Evolutionary conservation across 73 alveolate species (phyloP), one percentile per base, ranked within the genome.

Genomic region (Stentor coeruleus): DNA sequence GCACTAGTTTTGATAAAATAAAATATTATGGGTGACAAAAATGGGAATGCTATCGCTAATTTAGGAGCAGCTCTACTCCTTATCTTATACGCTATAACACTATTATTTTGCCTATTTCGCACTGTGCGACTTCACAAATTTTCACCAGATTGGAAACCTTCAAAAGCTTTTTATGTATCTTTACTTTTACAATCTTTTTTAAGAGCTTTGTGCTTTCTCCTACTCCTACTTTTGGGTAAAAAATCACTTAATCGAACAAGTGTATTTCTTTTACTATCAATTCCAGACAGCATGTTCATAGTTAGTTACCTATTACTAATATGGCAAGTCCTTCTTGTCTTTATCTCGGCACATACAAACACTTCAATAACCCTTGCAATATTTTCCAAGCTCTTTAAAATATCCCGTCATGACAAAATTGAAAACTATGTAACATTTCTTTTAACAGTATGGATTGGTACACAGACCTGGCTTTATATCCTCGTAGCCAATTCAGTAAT

Each of bases 271-370:
- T 33, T 66, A 26, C 79, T 66, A 20, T 66, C 79, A 0, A 31
- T 66, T 26, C 79, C 79, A 11, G 79, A 66, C 39, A 20, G 40
- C 37, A 20, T 66, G 79, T 66, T 66, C 39, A 40, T 66, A 28
- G 79, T 66, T 20, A 26, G 42, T 66, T 66, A 66, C 33, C 14
- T 66, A 40, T 11, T 66, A 40, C 79, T 66, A 28, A 26, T 31
- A 20, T 66, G 79, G 79, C 79, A 66, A 66, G 37, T 31, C 37
- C 39, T 66, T 14, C n/a, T 31, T 20, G 79, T 33, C 41, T 66
- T 66, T 33, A 28, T 11, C 36, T 66, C n/a, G n/a, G 79, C 79
- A 1, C 79, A 66, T 2, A 49, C 66, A 11, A 49, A 49, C 20
- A 49, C 66, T 49, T 11, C 28, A 49, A 49, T 20, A 11, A 49